Evolutionary conservation across 495 filamentous ascomycete species (phyloP), one percentile per base, ranked within the genome.

Genomic region (Amorphotheca resinae): DNA sequence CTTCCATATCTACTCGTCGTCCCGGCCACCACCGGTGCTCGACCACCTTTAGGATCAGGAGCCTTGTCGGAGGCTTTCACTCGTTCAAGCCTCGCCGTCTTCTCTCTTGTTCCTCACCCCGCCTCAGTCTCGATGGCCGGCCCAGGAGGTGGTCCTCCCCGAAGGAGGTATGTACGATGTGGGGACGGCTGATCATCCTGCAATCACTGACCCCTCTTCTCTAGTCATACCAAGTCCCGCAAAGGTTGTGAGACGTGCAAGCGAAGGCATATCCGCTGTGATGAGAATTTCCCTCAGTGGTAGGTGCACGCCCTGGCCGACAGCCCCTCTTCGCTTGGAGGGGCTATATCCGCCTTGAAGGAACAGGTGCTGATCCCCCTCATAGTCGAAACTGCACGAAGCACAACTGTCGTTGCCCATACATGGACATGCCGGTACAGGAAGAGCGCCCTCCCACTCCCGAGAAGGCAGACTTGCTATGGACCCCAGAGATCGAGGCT

Each of bases 201-300:
- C 32, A 38, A 33, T 51, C 30, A 36, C 51, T 56, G 22, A 56
- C 52, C 42, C 17, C 25, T 28, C 25, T 11, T 28, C 25, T 28
- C 39, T 59, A 87, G 89, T 66, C 91, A 98, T 68, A 98, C 93
- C 50, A 98, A 98, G 65, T 95, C 89, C 37, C 77, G 91, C 45
- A 95, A 94, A 64, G 91, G 91, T 37, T 98, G 91, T 65, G 87
- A 86, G 53, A 95, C 86, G 23, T 98, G 91, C 74, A 98, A 98
- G 72, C 77, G 81, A 62, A 78, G 91, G 56, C 91, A 98, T 64
- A 96, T 98, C 59, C 78, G 91, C 46, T 98, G 91, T 65, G 91
- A 98, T 61, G 93, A 98, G 63, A 94, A 73, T 46, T 94, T 89
- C 53, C 91, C 93, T 17, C 91, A 98, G 77, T 98, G 91, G 89